Evolutionary conservation across 2,329 filamentous ascomycete genomes (phyloP), one percentile per base, ranked within the genome.

Genomic region (Cercospora brassicicola): DNA sequence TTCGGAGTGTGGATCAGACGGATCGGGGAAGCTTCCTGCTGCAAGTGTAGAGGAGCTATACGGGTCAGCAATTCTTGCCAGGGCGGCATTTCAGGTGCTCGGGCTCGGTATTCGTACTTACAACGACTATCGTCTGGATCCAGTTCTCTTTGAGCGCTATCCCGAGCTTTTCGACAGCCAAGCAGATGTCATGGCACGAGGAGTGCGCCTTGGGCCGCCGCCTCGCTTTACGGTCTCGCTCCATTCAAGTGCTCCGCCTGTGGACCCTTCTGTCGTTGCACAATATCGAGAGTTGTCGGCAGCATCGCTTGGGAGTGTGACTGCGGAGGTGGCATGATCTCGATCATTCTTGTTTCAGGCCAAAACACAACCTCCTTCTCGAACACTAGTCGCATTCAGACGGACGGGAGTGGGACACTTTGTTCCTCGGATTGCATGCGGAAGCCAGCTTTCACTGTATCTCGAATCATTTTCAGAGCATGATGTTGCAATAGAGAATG

Each of bases 121-220:
- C 18, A 59, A 18, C 18, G 45, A 59, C n/a, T 59, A 36, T 59
- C 56, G 56, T 59, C 31, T 59, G 15, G 56, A 59, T 59, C 56
- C 56, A 7, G 26, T 28, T 7, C 31, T 59, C 30, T 59, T 59
- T 28, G 59, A 61, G 59, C 59, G 33, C 3, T 59, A 59, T 33
- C 28, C 56, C 6, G 56, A 59, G 18, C 56, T 59, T 13, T 59
- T 31, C 31, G 59, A 61, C 59, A 23, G 23, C 59, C 31, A 61
- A 28, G n/a, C 59, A 23, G 39, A 61, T 61, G 31, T 61, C 3
- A 45, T 48, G 10, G 59, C 59, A 36, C 33, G 39, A 1, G 59
- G 59, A 2, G 8, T 45, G 33, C 31, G 33, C 18, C 56, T 59
- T 10, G 31, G 59, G 30, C 4, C 18, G 8, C 10, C 33, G 4